A percentile compares a stretch with the other conserved stretches of the same genome.
Evolutionary conservation across 2,329 filamentous ascomycete species (phyloP).

Genomic region (Verticillium zaregamsianum): DNA sequence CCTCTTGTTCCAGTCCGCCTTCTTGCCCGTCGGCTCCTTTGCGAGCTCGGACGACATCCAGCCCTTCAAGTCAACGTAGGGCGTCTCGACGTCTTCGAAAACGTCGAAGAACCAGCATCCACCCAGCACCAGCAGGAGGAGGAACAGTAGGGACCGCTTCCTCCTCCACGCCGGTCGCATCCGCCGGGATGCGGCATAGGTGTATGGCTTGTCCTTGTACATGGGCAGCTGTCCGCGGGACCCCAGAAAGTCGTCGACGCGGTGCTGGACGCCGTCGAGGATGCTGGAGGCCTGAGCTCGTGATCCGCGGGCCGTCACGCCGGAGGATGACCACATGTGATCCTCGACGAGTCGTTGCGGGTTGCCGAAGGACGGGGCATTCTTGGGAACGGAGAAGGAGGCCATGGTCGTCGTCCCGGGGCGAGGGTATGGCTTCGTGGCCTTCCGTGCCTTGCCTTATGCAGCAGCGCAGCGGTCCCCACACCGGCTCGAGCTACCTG

Average conservation of each 20-base stretch:
- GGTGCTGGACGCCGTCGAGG: constrained; percentile 53
- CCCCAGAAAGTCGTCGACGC: constrained; percentile 62
- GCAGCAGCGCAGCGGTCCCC: neutral
- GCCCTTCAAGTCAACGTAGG: constrained; percentile 19
- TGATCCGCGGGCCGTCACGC: constrained; percentile 35
- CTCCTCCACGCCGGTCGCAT: constrained; percentile 57
- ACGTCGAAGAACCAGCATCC: constrained; percentile 68
- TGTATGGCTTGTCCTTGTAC: constrained; percentile 99
- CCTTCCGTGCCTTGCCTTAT: neutral
- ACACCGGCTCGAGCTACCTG: neutral
- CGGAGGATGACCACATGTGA: constrained; percentile 56
- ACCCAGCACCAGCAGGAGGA: constrained; percentile 51
- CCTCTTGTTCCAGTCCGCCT: constrained; percentile 71
- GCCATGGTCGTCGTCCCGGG: constrained; percentile 42
- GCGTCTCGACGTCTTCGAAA: constrained; percentile 27
- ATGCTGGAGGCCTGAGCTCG: constrained; percentile 32
- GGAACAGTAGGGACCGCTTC: constrained; percentile 52
- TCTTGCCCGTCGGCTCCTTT: constrained; percentile 35
- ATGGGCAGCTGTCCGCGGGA: constrained; percentile 66
- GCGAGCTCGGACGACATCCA: constrained; percentile 43
- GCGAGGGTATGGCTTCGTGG: neutral
- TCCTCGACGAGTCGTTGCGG: constrained; percentile 64
- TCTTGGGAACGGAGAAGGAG: constrained; percentile 60
- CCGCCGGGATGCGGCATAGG: constrained; percentile 57
- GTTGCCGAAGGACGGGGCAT: constrained; percentile 65